Conservation (phyloP, 257 asterid species). For the Forsythia viridissima region DNA sequence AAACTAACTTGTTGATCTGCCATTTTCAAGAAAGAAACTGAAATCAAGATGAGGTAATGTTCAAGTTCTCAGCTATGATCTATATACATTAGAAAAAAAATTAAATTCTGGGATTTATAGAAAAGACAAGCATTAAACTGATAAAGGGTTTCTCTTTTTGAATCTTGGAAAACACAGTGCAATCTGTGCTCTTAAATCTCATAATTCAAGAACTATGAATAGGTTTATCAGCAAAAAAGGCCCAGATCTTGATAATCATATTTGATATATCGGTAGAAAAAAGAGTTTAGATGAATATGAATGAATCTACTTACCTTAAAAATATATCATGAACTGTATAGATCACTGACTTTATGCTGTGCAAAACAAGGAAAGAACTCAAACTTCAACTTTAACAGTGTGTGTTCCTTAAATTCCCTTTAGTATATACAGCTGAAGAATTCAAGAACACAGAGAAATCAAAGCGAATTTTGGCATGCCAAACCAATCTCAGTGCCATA, state of each 20-base stretch:
- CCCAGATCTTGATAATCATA: background rate
- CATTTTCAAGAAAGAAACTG: background rate
- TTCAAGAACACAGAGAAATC: constrained; percentile 55
- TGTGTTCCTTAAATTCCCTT: constrained; percentile 8
- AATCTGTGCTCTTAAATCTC: background rate
- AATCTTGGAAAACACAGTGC: background rate
- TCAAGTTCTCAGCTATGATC: too few relatives aligned
- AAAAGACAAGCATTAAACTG: background rate
- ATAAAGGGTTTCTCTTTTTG: background rate
- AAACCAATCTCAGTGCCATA: constrained; percentile 67
- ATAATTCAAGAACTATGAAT: background rate
- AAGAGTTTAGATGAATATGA: background rate
- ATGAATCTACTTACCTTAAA: background rate
- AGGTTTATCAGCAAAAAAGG: background rate
- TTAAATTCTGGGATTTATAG: background rate
- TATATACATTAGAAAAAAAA: background rate
- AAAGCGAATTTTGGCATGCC: constrained; percentile 77
- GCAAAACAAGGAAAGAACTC: background rate
- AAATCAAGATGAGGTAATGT: background rate
- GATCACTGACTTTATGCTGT: background rate
- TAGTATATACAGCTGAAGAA: constrained; percentile 47
- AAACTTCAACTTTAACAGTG: constrained; percentile 14
- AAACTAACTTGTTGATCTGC: background rate
- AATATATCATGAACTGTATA: background rate
- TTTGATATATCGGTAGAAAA: background rate